phyloP scores from a whole-genome alignment of 495 filamentous ascomycete genomes.

The Hyaloscypha bicolor region DNA sequence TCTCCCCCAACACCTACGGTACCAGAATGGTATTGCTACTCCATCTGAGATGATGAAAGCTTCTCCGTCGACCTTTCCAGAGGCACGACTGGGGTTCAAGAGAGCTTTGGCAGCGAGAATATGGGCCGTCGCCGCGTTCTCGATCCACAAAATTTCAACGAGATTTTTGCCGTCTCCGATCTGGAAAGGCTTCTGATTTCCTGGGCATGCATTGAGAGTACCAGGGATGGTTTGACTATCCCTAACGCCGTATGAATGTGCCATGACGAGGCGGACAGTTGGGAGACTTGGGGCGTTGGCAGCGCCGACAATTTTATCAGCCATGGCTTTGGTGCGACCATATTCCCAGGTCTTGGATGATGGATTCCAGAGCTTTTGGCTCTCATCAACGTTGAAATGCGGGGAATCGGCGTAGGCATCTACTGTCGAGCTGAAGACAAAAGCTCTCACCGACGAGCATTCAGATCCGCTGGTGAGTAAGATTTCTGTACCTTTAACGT shows the following conservation, averaged over 20 bases:
- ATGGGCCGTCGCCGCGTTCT: background rate
- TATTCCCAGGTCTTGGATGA: background rate
- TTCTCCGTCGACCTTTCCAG: background rate
- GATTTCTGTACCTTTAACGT: background rate
- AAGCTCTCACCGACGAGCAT: background rate
- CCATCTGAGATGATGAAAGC: no score
- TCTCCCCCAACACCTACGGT: no score
- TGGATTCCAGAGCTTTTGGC: background rate
- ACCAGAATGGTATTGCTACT: no score
- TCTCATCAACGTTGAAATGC: background rate
- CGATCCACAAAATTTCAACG: background rate
- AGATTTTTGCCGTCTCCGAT: background rate
- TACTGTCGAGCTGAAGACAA: background rate
- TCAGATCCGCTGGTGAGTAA: background rate
- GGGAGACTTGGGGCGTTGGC: background rate
- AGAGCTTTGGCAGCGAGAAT: background rate
- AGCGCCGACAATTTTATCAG: background rate
- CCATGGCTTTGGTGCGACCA: background rate
- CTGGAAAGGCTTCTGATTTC: background rate
- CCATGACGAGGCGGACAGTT: background rate
- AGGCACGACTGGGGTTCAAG: background rate
- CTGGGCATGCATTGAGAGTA: background rate
- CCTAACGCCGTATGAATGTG: background rate
- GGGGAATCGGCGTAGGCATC: background rate
- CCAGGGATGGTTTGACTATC: background rate